phyloP scores from a whole-genome alignment of 2,329 filamentous ascomycete genomes.

The Thielaviopsis ethacetica region DNA sequence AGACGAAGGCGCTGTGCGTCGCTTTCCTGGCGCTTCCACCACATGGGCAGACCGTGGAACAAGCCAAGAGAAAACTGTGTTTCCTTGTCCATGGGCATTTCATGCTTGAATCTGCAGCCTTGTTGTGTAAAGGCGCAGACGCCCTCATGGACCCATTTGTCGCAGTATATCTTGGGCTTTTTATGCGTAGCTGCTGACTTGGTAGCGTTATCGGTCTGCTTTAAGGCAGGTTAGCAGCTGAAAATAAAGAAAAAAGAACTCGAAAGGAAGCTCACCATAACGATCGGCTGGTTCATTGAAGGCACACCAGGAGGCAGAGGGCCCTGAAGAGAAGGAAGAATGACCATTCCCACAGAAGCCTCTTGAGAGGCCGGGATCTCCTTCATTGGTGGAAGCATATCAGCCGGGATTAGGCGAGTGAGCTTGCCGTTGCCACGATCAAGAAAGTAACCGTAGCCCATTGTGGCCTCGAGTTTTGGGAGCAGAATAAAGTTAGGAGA shows the following conservation, averaged over 20 bases:
- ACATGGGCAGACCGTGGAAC: conserved; percentile 42
- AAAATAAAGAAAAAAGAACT: background rate
- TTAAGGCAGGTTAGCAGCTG: conserved; percentile 3
- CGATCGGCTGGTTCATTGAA: conserved; percentile 22
- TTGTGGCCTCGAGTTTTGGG: background rate
- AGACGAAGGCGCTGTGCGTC: conserved; percentile 3
- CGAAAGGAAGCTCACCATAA: conserved; percentile 21
- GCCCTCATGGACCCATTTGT: conserved; percentile 77
- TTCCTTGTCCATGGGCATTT: conserved; percentile 58
- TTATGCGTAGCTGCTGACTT: conserved; percentile 1
- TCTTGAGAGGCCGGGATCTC: conserved; percentile 28
- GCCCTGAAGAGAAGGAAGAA: conserved; percentile 26
- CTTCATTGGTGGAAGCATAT: conserved; percentile 29
- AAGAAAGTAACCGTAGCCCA: conserved; percentile 32
- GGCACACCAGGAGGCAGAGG: conserved; percentile 17
- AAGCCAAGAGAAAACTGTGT: conserved; percentile 58
- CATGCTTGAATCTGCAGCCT: conserved; percentile 78
- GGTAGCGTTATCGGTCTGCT: background rate
- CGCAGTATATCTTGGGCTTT: conserved; percentile 61
- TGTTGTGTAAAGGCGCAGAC: conserved; percentile 74
- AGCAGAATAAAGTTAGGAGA: background rate
- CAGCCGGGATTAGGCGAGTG: conserved; percentile 38
- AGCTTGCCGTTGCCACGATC: conserved; percentile 35
- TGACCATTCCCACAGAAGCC: conserved; percentile 26
- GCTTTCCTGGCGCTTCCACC: conserved; percentile 31